Evolutionary conservation across 345 rosid genomes (phyloP), one percentile per base, ranked within the genome.

Genomic region (Arabidopsis arenosa): DNA sequence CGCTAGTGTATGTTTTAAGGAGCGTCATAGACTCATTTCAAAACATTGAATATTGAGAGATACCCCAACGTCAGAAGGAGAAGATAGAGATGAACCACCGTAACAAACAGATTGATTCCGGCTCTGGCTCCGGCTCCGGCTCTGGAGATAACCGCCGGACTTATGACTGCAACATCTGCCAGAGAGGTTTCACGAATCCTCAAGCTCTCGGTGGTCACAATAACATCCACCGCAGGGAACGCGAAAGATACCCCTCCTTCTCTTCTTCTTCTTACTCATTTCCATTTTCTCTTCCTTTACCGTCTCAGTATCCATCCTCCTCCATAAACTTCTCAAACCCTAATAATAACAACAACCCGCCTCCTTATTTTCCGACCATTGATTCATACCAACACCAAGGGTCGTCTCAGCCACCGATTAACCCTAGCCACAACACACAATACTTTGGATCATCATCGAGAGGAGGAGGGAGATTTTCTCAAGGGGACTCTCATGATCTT

Each of bases 131-230:
- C 9, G 44, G 21, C 40, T 57, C 62, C 1, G 7, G 63, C 33
- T 17, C 68, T 48, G 41, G 72, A 13, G 66, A 13, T 8, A 77
- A 63, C 61, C 71, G 76, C 14, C 84, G 91, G 18, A 85, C 81
- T 14, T 93, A 93, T 43, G 89, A 85, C 40, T 93, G 97, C 78
- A 68, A 73, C 21, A 91, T 88, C 41, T 93, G 97, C 86, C 89
- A 82, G 88, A 80, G 87, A 78, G 98, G 97, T 30, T 93, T 91
- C 87, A 84, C 97, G 65, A 93, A 84, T 76, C 92, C 93, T 9
- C 97, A 93, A 75, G 98, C 98, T 23, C 76, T 93, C n/a, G 98
- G 97, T 1, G 92, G 98, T 8, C 97, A 93, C 85, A 90, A 87
- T 86, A 93, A 91, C 75, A 84, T 93, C 60, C 97, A 91, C 76